These are phyloP conservation scores for Dioscorea zingiberensis DNA, from an alignment of 106 monocot genomes.

Conservation along the genomic window DNA sequence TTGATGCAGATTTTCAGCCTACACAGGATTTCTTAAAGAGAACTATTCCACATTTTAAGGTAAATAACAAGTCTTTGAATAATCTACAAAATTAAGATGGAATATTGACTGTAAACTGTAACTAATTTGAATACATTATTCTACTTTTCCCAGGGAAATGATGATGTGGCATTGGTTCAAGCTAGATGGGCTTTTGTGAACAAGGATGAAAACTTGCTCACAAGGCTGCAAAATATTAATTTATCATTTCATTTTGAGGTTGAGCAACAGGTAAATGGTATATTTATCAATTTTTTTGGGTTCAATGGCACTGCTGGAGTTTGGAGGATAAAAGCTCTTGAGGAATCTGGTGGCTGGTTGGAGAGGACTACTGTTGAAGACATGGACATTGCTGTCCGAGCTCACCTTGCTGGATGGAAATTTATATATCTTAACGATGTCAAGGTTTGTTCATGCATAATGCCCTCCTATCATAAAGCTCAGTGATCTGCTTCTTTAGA, in stretches of 20 bases:
- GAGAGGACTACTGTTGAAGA: constrained; percentile 80
- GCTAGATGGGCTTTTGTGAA: constrained; percentile 70
- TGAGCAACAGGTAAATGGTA: constrained; percentile 74
- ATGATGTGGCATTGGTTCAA: constrained; percentile 67
- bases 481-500: not conserved
- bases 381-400: constrained; percentile 79
- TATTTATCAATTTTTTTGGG: constrained; percentile 73
- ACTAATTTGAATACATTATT: not conserved
- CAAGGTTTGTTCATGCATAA: constrained; percentile 31
- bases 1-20: constrained; percentile 85
- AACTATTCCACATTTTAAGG: constrained; percentile 80
- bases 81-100: not conserved
- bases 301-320: constrained; percentile 72
- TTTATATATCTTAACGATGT: constrained; percentile 77
- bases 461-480: not conserved
- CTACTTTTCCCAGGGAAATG: constrained; percentile 44
- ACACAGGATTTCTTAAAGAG: constrained; percentile 59
- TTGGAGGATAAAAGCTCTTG: constrained; percentile 64
- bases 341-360: constrained; percentile 73
- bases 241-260: constrained; percentile 87
- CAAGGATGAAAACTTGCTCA: constrained; percentile 74
- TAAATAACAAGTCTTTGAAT: constrained; percentile 3
- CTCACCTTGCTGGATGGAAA: constrained; percentile 73
- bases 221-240: constrained; percentile 74
- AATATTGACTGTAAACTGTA: not conserved